Evolutionary conservation across 768 basidiomycete species (phyloP).

Genomic region (Rhodosporidiobolus odoratus): DNA sequence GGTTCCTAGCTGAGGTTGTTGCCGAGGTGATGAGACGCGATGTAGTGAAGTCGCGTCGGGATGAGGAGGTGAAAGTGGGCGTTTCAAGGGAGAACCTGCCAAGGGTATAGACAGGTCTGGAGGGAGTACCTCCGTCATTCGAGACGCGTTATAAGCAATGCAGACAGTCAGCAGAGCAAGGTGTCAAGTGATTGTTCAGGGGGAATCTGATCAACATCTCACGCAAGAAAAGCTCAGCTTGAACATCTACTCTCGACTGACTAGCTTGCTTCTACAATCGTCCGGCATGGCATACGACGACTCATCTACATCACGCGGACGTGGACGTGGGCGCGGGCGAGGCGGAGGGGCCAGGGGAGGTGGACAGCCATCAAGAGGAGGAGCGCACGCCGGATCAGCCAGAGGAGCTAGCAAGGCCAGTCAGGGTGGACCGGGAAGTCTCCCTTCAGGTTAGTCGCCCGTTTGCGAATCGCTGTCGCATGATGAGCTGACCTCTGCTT

Average conservation of each 20-base stretch:
- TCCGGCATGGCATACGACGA: background rate
- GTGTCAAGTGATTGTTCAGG: no score
- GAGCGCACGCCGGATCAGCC: background rate
- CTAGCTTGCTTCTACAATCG: background rate
- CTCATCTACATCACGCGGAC: background rate
- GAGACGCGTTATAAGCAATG: no score
- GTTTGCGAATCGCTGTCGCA: background rate
- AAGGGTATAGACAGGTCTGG: background rate
- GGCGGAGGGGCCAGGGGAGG: background rate
- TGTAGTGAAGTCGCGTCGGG: constrained; percentile 4
- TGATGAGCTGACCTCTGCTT: background rate
- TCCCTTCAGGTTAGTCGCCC: constrained; percentile 16
- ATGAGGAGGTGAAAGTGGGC: background rate
- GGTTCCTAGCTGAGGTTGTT: background rate
- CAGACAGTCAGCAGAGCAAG: background rate
- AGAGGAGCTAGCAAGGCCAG: background rate
- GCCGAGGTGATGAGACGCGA: background rate
- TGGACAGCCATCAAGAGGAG: background rate
- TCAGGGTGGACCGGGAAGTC: background rate
- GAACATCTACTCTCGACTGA: background rate
- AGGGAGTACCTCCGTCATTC: background rate
- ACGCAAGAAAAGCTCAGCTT: no score
- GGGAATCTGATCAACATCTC: no score
- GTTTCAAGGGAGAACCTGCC: background rate
- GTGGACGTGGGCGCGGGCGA: background rate